Conservation (phyloP, 2,329 filamentous ascomycete genomes). For the Sporothrix schenckii region DNA sequence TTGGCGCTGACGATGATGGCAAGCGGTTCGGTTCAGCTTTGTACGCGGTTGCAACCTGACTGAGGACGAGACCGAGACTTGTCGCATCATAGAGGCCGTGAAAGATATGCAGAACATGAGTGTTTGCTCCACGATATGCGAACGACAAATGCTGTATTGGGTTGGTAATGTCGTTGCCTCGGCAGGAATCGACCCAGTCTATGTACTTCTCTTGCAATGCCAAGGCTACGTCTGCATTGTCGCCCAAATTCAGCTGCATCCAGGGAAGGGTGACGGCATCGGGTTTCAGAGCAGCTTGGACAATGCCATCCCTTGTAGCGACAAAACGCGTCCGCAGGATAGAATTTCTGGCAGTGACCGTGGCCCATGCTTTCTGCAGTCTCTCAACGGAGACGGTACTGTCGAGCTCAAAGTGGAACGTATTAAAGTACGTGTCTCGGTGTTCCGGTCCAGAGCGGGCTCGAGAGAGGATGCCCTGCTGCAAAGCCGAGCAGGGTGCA, state of each 20-base stretch:
- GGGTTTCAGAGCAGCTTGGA: conserved; percentile 67
- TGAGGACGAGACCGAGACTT: conserved; percentile 70
- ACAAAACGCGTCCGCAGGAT: conserved; percentile 75
- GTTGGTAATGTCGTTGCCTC: conserved; percentile 47
- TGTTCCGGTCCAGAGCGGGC: conserved; percentile 57
- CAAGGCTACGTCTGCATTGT: conserved; percentile 41
- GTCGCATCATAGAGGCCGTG: conserved; percentile 86
- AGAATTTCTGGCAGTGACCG: conserved; percentile 56
- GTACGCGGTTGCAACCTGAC: conserved; percentile 60
- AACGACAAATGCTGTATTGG: conserved; percentile 59
- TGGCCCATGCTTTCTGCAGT: conserved; percentile 62
- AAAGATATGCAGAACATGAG: conserved; percentile 71
- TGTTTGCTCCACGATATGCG: conserved; percentile 32
- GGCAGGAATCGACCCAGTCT: conserved; percentile 60
- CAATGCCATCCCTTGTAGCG: conserved; percentile 71
- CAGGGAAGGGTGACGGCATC: conserved; percentile 47
- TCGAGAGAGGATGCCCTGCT: conserved; percentile 81
- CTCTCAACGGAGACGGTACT: conserved; percentile 48
- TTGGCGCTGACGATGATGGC: conserved; percentile 42
- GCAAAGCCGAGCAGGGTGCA: conserved; percentile 80
- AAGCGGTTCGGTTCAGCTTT: background rate
- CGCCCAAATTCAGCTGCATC: conserved; percentile 43
- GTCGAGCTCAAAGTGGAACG: conserved; percentile 65
- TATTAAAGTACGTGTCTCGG: conserved; percentile 70
- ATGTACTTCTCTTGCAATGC: conserved; percentile 45